Evolutionary conservation across 768 basidiomycete genomes (phyloP), one percentile per base, ranked within the genome.

Genomic region (Lyophyllum semitale): DNA sequence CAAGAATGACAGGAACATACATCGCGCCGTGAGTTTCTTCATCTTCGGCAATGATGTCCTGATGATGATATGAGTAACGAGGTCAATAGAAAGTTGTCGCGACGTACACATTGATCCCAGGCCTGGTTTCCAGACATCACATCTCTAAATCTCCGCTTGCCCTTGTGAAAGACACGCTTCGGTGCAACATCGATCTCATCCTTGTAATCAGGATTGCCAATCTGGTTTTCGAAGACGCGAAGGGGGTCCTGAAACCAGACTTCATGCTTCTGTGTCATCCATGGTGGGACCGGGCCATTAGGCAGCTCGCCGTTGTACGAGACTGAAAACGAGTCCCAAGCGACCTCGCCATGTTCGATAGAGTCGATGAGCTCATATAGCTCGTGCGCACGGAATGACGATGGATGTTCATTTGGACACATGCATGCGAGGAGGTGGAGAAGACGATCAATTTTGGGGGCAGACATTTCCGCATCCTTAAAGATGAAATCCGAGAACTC

Each of bases 261-360:
- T 40, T 48, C 44, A 37, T 59, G 30, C 35, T 50, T 51, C 3
- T 54, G 33, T 13, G 50, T 51, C 42, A 59, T 40, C 41, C 57
- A 38, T 20, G 48, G 13, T 13, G 49, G 54, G 0, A 41, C 23
- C 1, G 37, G 45, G 61, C 55, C 35, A 3, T 48, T 37, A 0
- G 69, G 65, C 1, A 55, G 27, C 0, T 41, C 47, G 3, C 71
- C 69, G n/a, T 59, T 54, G 49, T 73, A 73, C 9, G 26, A 12
- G 8, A 66, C 55, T 0, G 60, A 59, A 42, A 71, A 68, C 0
- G 55, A 58, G 20, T 69, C 25, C 72, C 73, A 74, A 0, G 64
- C 54, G 7, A 69, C 53, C 25, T 68, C 65, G 4, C 72, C 67
- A 17, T 63, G 37, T 15, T 55, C 25, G 1, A 63, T 69, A 0